phyloP scores from a whole-genome alignment of 2,329 filamentous ascomycete species.

The Rutstroemia sp. region DNA sequence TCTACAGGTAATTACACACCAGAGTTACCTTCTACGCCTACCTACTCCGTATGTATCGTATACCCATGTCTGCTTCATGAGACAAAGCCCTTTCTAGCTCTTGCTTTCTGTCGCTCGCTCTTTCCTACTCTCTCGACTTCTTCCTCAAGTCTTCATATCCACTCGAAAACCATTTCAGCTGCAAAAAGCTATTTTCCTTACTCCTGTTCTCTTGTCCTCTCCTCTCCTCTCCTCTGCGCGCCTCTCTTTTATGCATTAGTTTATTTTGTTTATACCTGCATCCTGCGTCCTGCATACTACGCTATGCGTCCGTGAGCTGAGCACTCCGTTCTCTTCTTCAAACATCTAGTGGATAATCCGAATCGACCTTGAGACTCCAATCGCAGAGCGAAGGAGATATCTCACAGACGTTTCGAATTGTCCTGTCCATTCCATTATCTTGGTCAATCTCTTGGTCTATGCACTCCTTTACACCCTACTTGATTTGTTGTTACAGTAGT shows the following conservation, averaged over 20 bases:
- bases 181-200: too few relatives aligned
- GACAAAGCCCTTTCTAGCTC: background rate
- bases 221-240: background rate
- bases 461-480: background rate
- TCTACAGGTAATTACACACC: background rate
- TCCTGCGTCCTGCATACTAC: background rate
- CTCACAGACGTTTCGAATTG: conserved; percentile 20
- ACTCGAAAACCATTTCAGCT: too few relatives aligned
- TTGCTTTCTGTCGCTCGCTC: too few relatives aligned
- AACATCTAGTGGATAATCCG: conserved; percentile 5
- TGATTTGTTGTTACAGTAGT: conserved; percentile 7
- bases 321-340: background rate
- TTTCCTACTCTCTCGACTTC: too few relatives aligned
- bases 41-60: background rate
- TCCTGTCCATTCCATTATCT: conserved; percentile 19
- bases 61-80: background rate
- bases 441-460: conserved; percentile 17
- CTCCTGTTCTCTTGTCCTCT: background rate
- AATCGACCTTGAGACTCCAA: conserved; percentile 6
- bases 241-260: background rate
- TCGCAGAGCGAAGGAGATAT: conserved; percentile 7
- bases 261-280: conserved; percentile 3
- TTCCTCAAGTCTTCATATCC: too few relatives aligned
- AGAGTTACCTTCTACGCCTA: background rate
- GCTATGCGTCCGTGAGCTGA: conserved; percentile 5